A percentile compares a stretch with the other conserved stretches of the same genome.
Evolutionary conservation across 179 eudicot genomes (phyloP).

Genomic region (Silene noctiflora): DNA sequence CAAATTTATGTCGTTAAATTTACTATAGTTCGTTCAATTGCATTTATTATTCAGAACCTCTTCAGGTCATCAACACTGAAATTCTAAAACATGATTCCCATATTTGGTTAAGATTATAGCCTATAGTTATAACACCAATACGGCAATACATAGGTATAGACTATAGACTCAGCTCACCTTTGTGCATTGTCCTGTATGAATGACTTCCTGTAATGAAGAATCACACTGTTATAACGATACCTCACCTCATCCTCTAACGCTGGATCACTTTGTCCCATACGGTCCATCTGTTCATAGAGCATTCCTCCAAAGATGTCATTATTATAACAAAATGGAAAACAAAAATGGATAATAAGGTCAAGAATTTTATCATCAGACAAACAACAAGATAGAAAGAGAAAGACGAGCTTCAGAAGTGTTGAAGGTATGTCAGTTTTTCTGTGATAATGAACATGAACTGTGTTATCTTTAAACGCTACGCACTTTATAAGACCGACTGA

Average conservation of each 20-base stretch:
- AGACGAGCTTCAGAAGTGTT: no score
- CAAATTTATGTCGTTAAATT: not conserved
- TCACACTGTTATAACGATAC: conserved; percentile 82
- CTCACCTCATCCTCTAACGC: conserved; percentile 89
- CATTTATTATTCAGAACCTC: not conserved
- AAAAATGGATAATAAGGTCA: not conserved
- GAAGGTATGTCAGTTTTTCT: not conserved
- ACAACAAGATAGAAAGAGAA: no score
- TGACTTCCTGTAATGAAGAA: conserved; percentile 84
- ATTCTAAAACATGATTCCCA: not conserved
- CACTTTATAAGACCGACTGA: no score
- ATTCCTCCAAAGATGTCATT: conserved; percentile 2
- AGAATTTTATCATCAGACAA: no score
- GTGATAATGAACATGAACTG: no score
- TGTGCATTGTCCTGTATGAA: conserved; percentile 94
- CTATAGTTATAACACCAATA: not conserved
- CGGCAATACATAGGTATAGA: not conserved
- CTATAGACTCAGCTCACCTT: conserved; percentile 45
- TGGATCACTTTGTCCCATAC: conserved; percentile 74
- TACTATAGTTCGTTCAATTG: not conserved
- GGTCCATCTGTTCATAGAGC: conserved; percentile 57
- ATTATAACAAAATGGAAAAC: not conserved
- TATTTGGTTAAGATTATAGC: not conserved
- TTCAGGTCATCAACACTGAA: not conserved
- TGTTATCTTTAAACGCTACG: no score